phyloP scores from a whole-genome alignment of 1,284 basidiomycete genomes.

The Pseudozyma thailandica region DNA sequence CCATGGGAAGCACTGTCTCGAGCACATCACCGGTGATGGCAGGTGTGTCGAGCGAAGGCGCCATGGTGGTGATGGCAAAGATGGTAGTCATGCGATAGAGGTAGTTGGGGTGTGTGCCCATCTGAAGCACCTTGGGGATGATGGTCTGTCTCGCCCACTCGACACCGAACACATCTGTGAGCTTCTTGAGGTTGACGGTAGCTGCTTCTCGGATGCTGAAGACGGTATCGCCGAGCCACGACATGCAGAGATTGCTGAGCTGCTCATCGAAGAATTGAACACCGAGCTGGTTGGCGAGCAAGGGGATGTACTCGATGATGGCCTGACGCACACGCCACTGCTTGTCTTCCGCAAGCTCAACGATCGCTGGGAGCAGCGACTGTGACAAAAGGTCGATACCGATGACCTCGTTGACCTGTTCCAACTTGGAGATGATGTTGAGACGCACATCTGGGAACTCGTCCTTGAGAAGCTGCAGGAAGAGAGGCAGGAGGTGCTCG shows the following conservation, averaged over 20 bases:
- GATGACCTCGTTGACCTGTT: conserved; percentile 95
- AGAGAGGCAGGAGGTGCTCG: conserved; percentile 95
- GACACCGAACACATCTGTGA: conserved; percentile 98
- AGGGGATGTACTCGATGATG: conserved; percentile 98
- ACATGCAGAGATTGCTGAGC: conserved; percentile 96
- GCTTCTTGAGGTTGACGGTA: conserved; percentile 93
- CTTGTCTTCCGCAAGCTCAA: conserved; percentile 98
- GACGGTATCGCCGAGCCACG: conserved; percentile 98
- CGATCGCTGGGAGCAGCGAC: conserved; percentile 95
- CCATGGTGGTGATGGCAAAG: conserved; percentile 96
- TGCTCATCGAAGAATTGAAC: conserved; percentile 98
- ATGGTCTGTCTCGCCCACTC: conserved; percentile 96
- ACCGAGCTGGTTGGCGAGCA: conserved; percentile 95
- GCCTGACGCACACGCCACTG: conserved; percentile 99
- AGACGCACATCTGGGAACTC: conserved; percentile 98
- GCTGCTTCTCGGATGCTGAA: conserved; percentile 98
- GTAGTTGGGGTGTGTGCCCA: conserved; percentile 98
- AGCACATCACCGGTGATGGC: conserved; percentile 88
- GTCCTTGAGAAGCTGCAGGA: conserved; percentile 95
- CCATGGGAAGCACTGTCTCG: conserved; percentile 83
- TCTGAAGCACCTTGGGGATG: conserved; percentile 95
- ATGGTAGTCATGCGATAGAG: conserved; percentile 99
- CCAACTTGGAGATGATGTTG: conserved; percentile 98
- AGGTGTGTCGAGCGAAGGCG: conserved; percentile 87
- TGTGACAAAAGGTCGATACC: conserved; percentile 96